These are phyloP conservation scores for Obelidium mucronatum DNA, from an alignment of 192 early-diverging fungal species.

Conservation along the genomic window DNA sequence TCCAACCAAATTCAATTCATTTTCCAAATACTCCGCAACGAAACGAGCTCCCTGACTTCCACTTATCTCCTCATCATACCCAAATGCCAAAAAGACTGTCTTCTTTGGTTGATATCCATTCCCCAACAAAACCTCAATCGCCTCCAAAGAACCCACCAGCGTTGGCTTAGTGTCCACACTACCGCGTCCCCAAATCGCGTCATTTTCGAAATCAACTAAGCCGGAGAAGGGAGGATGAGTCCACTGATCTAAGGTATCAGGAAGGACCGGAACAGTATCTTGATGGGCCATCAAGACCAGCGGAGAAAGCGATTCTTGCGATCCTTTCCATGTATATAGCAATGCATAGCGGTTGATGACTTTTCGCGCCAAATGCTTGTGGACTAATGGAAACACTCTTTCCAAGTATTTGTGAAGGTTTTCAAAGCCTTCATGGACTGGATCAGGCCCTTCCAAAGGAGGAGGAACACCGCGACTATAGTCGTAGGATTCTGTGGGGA, in stretches of 20 bases:
- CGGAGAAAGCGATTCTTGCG: conserved; percentile 27
- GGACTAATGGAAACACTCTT: conserved; percentile 9
- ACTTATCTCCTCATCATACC: conserved; percentile 53
- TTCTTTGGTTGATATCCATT: conserved; percentile 46
- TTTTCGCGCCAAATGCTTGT: conserved; percentile 33
- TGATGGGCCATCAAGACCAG: conserved; percentile 50
- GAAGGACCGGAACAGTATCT: conserved; percentile 56
- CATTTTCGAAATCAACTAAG: conserved; percentile 31
- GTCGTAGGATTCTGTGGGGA: conserved; percentile 51
- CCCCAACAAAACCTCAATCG: conserved; percentile 50
- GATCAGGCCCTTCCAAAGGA: conserved; percentile 29
- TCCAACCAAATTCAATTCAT: conserved; percentile 39
- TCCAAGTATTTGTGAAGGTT: conserved; percentile 27
- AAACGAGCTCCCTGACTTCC: conserved; percentile 35
- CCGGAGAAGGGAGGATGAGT: conserved; percentile 51
- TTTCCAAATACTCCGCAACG: conserved; percentile 42
- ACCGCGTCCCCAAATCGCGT: conserved; percentile 51
- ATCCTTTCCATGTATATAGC: conserved; percentile 53
- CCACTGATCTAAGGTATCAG: conserved; percentile 44
- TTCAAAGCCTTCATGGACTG: conserved; percentile 29
- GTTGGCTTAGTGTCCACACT: conserved; percentile 52
- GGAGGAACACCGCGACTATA: conserved; percentile 37
- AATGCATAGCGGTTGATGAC: conserved; percentile 46
- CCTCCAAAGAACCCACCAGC: conserved; percentile 49
- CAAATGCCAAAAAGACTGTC: conserved; percentile 51